Conservation (phyloP, 306 rosid species). For the Cicer bijugum region DNA sequence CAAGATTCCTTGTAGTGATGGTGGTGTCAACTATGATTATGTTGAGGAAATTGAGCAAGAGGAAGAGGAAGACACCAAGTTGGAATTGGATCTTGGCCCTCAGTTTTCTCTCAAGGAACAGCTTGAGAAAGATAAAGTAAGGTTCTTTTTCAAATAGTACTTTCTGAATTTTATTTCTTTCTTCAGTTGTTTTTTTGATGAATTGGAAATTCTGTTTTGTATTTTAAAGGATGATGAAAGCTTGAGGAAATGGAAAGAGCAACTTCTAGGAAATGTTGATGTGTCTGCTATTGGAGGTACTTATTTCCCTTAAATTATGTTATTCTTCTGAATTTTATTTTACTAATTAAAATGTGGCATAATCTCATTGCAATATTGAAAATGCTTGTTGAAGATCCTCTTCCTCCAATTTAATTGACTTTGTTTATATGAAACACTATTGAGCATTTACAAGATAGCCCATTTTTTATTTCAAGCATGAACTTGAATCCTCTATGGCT, state of each 20-base stretch:
- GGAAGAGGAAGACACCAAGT: slow-evolving; percentile 58
- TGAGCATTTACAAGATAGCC: too few species aligned
- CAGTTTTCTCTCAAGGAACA: slow-evolving; percentile 83
- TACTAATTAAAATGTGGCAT: background rate
- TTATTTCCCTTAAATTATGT: background rate
- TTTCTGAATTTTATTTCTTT: background rate
- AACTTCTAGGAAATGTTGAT: slow-evolving; percentile 83
- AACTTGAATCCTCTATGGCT: too few species aligned
- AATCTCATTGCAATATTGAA: background rate
- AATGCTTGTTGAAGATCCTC: slow-evolving; percentile 3
- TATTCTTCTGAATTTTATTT: background rate
- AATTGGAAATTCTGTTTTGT: slow-evolving; percentile 12
- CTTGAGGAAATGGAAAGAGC: slow-evolving; percentile 90
- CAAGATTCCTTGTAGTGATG: slow-evolving; percentile 36
- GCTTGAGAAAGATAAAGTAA: slow-evolving; percentile 88
- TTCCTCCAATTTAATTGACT: slow-evolving; percentile 26
- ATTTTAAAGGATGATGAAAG: slow-evolving; percentile 77
- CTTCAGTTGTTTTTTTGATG: slow-evolving; percentile 6
- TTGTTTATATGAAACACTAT: background rate
- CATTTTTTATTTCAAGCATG: too few species aligned
- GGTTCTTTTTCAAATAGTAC: slow-evolving; percentile 19
- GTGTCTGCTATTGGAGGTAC: slow-evolving; percentile 78
- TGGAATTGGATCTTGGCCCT: slow-evolving; percentile 81
- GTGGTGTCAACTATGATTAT: slow-evolving; percentile 21
- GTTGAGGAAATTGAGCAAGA: slow-evolving; percentile 48